These are phyloP conservation scores for Babesia microti DNA, from an alignment of 169 alveolate species.

Conservation along the genomic window DNA sequence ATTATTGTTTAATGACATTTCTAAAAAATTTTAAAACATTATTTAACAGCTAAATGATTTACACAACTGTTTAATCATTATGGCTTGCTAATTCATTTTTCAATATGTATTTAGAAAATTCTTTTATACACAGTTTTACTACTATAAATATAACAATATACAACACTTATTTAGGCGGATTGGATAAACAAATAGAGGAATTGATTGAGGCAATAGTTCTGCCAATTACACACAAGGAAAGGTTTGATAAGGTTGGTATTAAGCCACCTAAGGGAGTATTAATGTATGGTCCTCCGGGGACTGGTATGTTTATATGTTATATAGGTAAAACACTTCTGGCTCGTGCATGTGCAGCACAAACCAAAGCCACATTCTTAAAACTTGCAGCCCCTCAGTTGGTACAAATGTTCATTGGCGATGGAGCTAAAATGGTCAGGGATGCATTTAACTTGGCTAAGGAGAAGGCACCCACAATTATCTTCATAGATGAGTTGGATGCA, in stretches of 20 bases:
- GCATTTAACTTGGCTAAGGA: conserved; percentile 97
- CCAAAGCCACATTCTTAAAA: conserved; percentile 94
- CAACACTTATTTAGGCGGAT: conserved; percentile 84
- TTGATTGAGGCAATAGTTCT: conserved; percentile 96
- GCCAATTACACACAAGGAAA: conserved; percentile 97
- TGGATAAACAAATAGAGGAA: conserved; percentile 97
- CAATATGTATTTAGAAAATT: no score
- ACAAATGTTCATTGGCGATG: conserved; percentile 99
- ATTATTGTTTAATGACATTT: no score
- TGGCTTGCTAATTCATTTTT: no score
- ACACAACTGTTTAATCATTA: no score
- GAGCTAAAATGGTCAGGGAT: conserved; percentile 98
- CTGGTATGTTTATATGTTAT: conserved; percentile 67
- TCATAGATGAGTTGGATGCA: conserved; percentile 97
- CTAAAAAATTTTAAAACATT: no score
- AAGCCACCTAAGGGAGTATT: conserved; percentile 97
- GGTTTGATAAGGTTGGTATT: conserved; percentile 95
- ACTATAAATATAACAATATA: not conserved
- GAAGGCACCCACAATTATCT: conserved; percentile 98
- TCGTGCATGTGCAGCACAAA: conserved; percentile 91
- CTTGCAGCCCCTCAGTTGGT: conserved; percentile 98
- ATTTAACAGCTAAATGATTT: no score
- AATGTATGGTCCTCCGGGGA: conserved; percentile 99
- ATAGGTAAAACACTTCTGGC: conserved; percentile 83
- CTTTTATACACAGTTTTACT: conserved; percentile 2